Percentiles rank a stretch among this genome's conserved stretches.
phyloP scores from a whole-genome alignment of 352 stramenopile species.

The Globisporangium spiculum region DNA sequence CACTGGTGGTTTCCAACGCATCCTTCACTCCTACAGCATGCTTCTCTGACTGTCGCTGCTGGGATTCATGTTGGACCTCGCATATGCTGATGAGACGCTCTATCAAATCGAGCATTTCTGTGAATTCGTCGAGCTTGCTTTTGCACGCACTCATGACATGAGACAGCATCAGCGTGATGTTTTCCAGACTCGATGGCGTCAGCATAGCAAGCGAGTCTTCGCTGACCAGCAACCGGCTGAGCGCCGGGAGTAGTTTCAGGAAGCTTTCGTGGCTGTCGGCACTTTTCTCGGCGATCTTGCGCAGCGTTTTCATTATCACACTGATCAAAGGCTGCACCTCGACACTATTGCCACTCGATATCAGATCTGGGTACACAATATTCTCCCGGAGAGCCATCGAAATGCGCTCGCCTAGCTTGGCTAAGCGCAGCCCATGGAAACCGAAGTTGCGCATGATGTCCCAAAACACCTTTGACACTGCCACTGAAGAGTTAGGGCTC shows the following conservation, averaged over 20 bases:
- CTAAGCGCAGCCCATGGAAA: not conserved
- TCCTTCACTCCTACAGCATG: not conserved
- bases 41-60: not conserved
- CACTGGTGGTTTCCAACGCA: not conserved
- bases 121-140: not conserved
- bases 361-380: not conserved
- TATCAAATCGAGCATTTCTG: not conserved
- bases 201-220: not conserved
- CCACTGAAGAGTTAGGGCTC: not conserved
- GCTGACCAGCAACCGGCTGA: not conserved
- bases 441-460: not conserved
- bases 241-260: not conserved
- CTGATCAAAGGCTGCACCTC: not conserved
- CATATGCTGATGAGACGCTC: not conserved
- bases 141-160: not conserved
- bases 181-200: not conserved
- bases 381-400: not conserved
- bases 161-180: not conserved
- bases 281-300: not conserved
- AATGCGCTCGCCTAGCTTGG: not conserved
- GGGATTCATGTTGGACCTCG: not conserved
- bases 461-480: not conserved
- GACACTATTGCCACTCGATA: not conserved
- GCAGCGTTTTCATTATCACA: conserved; percentile 6
- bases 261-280: not conserved